Evolutionary conservation across 805 yeast species (phyloP), one percentile per base, ranked within the genome.

Genomic region (Nakazawaea ishiwadae): DNA sequence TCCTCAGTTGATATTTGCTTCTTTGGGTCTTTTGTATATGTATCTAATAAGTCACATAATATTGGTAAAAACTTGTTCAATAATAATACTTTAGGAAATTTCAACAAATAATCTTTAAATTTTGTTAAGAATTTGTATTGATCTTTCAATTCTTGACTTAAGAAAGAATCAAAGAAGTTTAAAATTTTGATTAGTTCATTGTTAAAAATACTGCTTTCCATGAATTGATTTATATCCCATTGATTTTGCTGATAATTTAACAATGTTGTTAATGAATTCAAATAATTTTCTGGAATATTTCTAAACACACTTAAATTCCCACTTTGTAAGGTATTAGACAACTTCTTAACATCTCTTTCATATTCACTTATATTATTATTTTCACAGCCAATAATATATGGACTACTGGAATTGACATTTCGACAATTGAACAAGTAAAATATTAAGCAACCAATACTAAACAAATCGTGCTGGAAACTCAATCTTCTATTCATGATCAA

Each of bases 151-250:
- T 81, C 64, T 50, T 84, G 82, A 0, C 96, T 84, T 8, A 89
- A 77, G 47, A 86, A 80, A 43, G 85, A 93, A 54, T 91, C 97
- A 34, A 91, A 60, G 51, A 84, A 81, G 58, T 82, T 78, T 66
- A 91, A 71, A 3, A 95, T 81, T 53, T 84, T 82, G 39, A 91
- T 78, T 37, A 89, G 65, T 39, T 91, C 86, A 48, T 88, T 90
- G 61, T 87, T 84, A 60, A 90, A 91, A 51, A 77, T 85, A 28
- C 73, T 77, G 8, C 88, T 77, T 9, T 77, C 75, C n/a, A 84
- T 72, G 46, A 93, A 75, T 37, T 79, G 82, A 50, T 79, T 76
- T 35, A 90, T 68, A 35, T 79, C 56, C 91, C 66, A 48, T 77
- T 77, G 34, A 69, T 59, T 4, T 88, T 75, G 50, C 69, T 70